phyloP scores from a whole-genome alignment of 148 eudicot genomes.

The Gaultheria prostrata region DNA sequence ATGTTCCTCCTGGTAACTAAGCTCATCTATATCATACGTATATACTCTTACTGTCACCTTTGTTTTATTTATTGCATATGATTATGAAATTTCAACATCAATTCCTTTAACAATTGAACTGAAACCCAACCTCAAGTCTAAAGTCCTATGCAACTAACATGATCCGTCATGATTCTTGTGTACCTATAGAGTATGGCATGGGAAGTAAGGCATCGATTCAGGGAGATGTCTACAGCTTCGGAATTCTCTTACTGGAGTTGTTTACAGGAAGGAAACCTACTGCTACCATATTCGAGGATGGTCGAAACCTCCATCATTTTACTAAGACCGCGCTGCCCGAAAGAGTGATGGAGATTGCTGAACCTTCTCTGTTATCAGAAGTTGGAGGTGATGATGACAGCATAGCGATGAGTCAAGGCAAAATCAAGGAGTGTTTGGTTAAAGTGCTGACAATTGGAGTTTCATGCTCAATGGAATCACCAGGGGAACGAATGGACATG shows the following conservation, averaged over 20 bases:
- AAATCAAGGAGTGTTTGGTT: conserved; percentile 3
- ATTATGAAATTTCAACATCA: not conserved
- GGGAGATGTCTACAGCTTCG: conserved; percentile 23
- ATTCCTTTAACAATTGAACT: not conserved
- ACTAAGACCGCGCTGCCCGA: conserved; percentile 12
- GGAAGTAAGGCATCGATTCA: conserved; percentile 1
- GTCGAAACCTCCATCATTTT: conserved; percentile 11
- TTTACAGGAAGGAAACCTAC: conserved; percentile 19
- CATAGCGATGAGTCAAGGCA: not conserved
- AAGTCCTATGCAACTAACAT: not conserved
- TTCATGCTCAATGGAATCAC: conserved; percentile 12
- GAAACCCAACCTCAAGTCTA: not conserved
- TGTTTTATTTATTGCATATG: no score
- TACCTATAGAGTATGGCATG: conserved; percentile 2
- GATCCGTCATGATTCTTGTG: not conserved
- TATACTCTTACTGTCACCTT: no score
- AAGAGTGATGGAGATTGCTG: conserved; percentile 16
- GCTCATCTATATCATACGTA: not conserved
- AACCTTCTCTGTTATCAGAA: conserved; percentile 12
- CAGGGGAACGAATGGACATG: conserved; percentile 16
- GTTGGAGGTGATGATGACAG: not conserved
- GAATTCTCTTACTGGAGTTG: conserved; percentile 20
- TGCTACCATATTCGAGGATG: conserved; percentile 7
- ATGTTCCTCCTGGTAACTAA: conserved; percentile 12
- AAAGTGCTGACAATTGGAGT: conserved; percentile 7